Percentiles rank a stretch among this genome's conserved stretches.
phyloP scores from a whole-genome alignment of 768 basidiomycete genomes.

The Boletus patriciae region DNA sequence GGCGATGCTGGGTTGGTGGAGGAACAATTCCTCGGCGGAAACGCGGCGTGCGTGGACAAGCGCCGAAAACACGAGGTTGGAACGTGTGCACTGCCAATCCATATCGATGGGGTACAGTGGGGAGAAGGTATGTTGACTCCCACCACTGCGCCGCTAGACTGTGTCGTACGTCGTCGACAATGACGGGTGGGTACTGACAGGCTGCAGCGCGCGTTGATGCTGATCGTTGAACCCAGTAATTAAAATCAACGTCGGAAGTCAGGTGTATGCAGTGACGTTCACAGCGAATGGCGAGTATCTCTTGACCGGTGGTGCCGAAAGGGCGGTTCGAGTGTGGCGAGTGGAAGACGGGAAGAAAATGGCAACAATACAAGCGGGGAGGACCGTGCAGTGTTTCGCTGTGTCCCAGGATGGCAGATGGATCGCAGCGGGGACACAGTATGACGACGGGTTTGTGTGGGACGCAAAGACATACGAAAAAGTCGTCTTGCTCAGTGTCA shows the following conservation, averaged over 20 bases:
- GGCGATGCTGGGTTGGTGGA: constrained; percentile 7
- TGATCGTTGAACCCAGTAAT: not conserved
- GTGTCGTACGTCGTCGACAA: not conserved
- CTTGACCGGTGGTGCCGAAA: not conserved
- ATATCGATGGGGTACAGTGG: too few relatives aligned
- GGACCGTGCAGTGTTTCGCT: not conserved
- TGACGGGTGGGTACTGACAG: not conserved
- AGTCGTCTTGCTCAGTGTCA: not conserved
- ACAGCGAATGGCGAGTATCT: not conserved
- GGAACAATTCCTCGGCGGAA: too few relatives aligned
- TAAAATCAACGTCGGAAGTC: not conserved
- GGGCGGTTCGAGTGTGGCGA: not conserved
- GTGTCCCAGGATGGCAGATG: not conserved
- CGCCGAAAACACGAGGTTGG: too few relatives aligned
- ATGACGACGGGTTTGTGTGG: not conserved
- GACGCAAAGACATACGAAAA: not conserved
- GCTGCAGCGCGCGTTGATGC: not conserved
- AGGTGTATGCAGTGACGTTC: not conserved
- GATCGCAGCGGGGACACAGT: not conserved
- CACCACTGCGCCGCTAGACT: not conserved
- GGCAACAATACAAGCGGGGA: not conserved
- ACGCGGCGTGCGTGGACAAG: too few relatives aligned
- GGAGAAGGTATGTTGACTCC: not conserved
- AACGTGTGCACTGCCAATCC: too few relatives aligned
- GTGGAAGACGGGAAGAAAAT: not conserved